Evolutionary conservation across 2,329 filamentous ascomycete genomes (phyloP).

Genomic region (Zasmidium cellare): DNA sequence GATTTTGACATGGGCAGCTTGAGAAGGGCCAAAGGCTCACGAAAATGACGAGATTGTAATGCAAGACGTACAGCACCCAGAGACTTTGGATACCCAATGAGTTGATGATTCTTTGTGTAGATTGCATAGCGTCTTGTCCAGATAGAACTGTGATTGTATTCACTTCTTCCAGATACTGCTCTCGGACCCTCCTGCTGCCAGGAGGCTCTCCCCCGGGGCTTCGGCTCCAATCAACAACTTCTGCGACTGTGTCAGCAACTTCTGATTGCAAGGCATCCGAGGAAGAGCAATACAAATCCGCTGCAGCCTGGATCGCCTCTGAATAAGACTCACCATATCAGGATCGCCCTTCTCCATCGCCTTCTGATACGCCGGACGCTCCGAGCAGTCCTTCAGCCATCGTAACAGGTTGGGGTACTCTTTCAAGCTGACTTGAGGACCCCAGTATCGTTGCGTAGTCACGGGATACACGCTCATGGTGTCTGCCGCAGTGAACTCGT

Average conservation of each 20-base stretch:
- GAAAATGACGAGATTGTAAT: slow-evolving; percentile 11
- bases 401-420: slow-evolving; percentile 29
- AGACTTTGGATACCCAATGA: background rate
- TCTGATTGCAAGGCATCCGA: background rate
- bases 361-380: slow-evolving; percentile 29
- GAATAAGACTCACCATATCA: slow-evolving; percentile 23
- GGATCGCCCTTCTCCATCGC: slow-evolving; percentile 37
- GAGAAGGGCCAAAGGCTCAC: slow-evolving; percentile 19
- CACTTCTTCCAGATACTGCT: slow-evolving; percentile 25
- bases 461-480: slow-evolving; percentile 62
- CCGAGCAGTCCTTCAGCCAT: slow-evolving; percentile 29
- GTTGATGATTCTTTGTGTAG: background rate
- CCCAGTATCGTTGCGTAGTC: slow-evolving; percentile 60
- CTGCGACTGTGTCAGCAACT: background rate
- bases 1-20: slow-evolving; percentile 25
- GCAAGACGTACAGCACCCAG: background rate
- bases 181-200: slow-evolving; percentile 16
- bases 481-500: slow-evolving; percentile 64
- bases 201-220: slow-evolving; percentile 15
- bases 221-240: slow-evolving; percentile 11
- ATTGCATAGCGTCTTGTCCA: background rate
- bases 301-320: background rate
- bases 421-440: slow-evolving; percentile 32
- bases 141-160: too few relatives aligned
- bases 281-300: background rate